Evolutionary conservation across 78 protist species (phyloP).

Genomic region (Dictyostelium citrinum): DNA sequence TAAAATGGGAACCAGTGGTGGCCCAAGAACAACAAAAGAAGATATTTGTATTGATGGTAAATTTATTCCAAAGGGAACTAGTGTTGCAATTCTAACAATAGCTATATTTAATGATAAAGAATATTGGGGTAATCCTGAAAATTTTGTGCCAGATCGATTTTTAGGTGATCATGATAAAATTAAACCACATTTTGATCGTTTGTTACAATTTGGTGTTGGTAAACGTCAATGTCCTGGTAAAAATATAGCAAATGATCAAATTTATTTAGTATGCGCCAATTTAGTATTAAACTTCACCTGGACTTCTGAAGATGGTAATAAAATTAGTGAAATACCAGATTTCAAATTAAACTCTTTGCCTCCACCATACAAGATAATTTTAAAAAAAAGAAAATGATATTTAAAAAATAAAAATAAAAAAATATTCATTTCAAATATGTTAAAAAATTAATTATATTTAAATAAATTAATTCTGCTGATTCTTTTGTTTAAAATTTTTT

Average conservation of each 20-base stretch:
- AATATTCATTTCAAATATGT: too few relatives aligned
- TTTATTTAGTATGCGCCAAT: conserved; percentile 4
- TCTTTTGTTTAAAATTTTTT: too few relatives aligned
- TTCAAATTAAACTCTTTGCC: not conserved
- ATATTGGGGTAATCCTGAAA: conserved; percentile 6
- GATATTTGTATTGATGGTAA: not conserved
- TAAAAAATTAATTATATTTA: too few relatives aligned
- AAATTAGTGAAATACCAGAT: not conserved
- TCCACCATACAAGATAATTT: not conserved
- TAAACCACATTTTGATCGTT: not conserved
- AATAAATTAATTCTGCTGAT: too few relatives aligned
- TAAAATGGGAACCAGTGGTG: not conserved
- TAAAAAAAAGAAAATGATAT: not conserved
- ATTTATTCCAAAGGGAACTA: not conserved
- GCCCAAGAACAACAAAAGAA: not conserved
- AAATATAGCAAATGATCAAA: conserved; percentile 10
- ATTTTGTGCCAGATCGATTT: conserved; percentile 48
- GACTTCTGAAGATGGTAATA: not conserved
- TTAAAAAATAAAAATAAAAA: not conserved
- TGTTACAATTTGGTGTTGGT: conserved; percentile 18
- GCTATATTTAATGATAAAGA: not conserved
- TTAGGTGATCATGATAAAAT: not conserved
- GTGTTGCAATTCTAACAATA: not conserved
- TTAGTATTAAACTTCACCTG: not conserved
- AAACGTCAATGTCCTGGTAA: conserved; percentile 17